Evolutionary conservation across 208 protist species (phyloP).

Genomic region (Borovskyia barvae): DNA sequence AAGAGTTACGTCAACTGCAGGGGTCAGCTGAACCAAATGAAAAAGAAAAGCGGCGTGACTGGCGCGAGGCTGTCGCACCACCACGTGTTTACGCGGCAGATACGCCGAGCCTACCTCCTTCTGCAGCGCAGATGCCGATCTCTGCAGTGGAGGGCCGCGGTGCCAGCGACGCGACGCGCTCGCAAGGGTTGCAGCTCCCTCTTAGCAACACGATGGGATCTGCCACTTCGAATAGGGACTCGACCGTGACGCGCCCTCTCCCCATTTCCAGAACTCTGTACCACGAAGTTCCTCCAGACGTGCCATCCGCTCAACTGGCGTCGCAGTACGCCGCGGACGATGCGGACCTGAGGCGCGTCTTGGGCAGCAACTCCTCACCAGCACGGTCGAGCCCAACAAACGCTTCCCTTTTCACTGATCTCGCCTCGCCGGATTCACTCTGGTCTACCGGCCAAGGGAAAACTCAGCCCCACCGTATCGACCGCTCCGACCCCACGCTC

Average conservation of each 20-base stretch:
- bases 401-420: neutral
- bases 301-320: neutral
- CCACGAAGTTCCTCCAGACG: neutral
- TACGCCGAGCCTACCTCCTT: neutral
- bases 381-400: neutral
- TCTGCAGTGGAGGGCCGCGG: neutral
- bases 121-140: neutral
- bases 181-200: too few species aligned
- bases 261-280: too few species aligned
- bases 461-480: neutral
- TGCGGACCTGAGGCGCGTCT: neutral
- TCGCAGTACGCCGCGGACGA: neutral
- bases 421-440: neutral
- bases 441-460: too few species aligned
- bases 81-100: conserved; percentile 15
- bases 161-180: too few species aligned
- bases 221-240: too few species aligned
- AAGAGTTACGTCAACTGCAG: neutral
- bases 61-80: conserved; percentile 24
- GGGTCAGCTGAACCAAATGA: neutral
- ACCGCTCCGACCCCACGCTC: neutral
- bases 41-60: conserved; percentile 7
- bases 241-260: too few species aligned
- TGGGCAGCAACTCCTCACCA: neutral
- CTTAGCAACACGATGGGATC: too few species aligned